These are phyloP conservation scores for Amanita molliuscula DNA, from an alignment of 768 basidiomycete genomes.

Conservation along the genomic window DNA sequence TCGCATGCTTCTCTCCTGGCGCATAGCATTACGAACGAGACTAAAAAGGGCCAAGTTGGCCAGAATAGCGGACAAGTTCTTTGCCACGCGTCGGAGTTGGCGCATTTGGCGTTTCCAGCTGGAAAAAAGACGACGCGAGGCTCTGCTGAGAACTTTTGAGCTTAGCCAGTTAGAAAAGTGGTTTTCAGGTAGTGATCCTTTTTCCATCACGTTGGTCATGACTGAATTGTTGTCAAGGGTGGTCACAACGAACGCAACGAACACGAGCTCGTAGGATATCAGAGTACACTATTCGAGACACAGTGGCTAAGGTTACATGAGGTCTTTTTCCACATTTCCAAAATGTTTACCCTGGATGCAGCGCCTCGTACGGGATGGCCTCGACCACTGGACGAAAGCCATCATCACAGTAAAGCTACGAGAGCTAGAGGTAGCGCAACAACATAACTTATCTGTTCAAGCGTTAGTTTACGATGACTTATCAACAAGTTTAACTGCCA, in stretches of 20 bases:
- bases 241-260: conserved; percentile 3
- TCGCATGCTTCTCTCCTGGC: conserved; percentile 42
- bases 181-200: conserved; percentile 7
- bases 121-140: conserved; percentile 32
- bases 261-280: conserved; percentile 1
- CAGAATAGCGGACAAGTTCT: conserved; percentile 38
- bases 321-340: conserved; percentile 5
- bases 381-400: conserved; percentile 59
- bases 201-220: neutral
- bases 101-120: conserved; percentile 36
- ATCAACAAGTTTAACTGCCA: neutral
- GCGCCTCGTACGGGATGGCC: conserved; percentile 38
- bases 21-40: conserved; percentile 37
- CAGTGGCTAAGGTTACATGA: conserved; percentile 12
- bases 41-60: conserved; percentile 44
- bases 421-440: conserved; percentile 54
- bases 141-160: conserved; percentile 34
- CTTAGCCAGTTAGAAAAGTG: conserved; percentile 17
- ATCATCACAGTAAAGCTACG: conserved; percentile 67
- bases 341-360: conserved; percentile 16
- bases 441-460: conserved; percentile 21
- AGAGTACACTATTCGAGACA: conserved; percentile 6
- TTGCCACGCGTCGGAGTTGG: conserved; percentile 39
- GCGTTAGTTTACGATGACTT: conserved; percentile 16
- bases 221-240: conserved; percentile 3